Base-by-base conservation (phyloP, 2,329 filamentous ascomycete genomes). In the Penicillium sp. region DNA sequence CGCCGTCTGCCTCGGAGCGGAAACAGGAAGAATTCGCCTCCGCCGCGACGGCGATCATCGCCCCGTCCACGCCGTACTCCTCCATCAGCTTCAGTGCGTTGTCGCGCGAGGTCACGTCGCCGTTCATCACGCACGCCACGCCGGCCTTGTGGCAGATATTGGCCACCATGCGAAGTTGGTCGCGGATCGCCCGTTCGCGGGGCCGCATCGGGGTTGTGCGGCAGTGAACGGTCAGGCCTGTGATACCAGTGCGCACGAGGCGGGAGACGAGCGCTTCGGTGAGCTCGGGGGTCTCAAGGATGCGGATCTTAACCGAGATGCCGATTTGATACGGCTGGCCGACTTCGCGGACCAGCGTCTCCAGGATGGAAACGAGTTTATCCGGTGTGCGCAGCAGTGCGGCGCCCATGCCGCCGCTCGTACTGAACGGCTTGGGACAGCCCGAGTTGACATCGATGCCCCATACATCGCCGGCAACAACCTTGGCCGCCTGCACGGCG, bases 361-460 rank as follows among this genome's bases (percentile, higher is more conserved):
- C 87, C 7, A 99, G 82, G 64, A 99, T 99, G 0, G 88, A 84
- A 67, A 88, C 89, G 1, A 99, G 84, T 69, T 85, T 87, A 64
- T 98, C 93, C 0, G 95, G 94, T 0, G 89, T 94, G 66, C 86
- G 86, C 16, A 99, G 84, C 19, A 99, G 83, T 1, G 93, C 94
- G 0, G 95, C 95, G 50, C 95, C 95, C 95, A 99, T 99, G 50
- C 95, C 95, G 60, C 92, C 92, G 62, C 85, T 85, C 2, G 94
- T 96, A 70, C 91, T 96, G 77, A 99, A 99, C 0, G 94, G 91
- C 77, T 99, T 99, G 0, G 95, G 95, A 73, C 95, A 99, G n/a
- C 95, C 95, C 0, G 95, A 92, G 75, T 99, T 99, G 62, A 99
- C 89, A 74, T 98, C 95, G 67, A 99, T 97, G 60, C 95, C 95